Conservation (phyloP, 2,329 filamentous ascomycete genomes). For the Aspergillus tanneri region DNA sequence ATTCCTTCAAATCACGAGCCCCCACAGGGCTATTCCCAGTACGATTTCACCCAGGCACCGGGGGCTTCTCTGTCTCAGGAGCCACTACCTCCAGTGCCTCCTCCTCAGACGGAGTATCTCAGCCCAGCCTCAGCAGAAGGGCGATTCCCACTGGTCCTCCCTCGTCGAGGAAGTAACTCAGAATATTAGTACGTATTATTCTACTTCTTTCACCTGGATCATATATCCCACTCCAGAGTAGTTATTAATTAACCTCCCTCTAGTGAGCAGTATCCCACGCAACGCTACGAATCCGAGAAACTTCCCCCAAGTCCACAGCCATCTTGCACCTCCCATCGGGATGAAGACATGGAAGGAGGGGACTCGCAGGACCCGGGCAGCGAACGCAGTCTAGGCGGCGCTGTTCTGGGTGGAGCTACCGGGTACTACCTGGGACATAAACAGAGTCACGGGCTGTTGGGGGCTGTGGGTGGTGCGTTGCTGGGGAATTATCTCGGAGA, state of each 20-base stretch:
- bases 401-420: constrained; percentile 57
- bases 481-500: constrained; percentile 57
- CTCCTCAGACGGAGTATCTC: constrained; percentile 5
- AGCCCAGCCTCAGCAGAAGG: constrained; percentile 3
- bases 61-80: neutral
- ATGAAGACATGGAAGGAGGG: constrained; percentile 12
- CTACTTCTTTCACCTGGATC: no score
- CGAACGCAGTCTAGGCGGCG: constrained; percentile 59
- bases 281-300: no score
- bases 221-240: neutral
- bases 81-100: constrained; percentile 10
- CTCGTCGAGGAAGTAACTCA: constrained; percentile 17
- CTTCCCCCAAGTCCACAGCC: neutral
- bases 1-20: constrained; percentile 4
- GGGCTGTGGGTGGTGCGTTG: constrained; percentile 58
- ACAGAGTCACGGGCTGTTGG: constrained; percentile 57
- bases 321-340: neutral
- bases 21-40: constrained; percentile 7
- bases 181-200: constrained; percentile 21
- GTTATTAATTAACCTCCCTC: no score
- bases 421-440: constrained; percentile 59
- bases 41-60: constrained; percentile 11
- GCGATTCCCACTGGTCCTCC: neutral
- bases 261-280: neutral
- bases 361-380: constrained; percentile 42